Base-by-base conservation (phyloP, 2,329 filamentous ascomycete genomes). In the Saccharata proteae region DNA sequence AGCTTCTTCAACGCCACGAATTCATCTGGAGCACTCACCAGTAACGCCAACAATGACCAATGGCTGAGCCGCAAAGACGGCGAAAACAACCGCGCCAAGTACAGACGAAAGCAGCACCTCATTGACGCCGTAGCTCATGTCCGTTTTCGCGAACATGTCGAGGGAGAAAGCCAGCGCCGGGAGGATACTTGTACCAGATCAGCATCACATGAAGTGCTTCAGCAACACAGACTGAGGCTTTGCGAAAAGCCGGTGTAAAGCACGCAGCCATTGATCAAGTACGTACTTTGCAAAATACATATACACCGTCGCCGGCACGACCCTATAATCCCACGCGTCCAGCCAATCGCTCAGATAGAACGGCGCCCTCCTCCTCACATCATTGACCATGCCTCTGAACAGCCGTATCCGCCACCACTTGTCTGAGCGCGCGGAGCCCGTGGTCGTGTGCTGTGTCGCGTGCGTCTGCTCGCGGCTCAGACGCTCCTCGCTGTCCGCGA, bases 271-370 rank as follows among this genome's bases (percentile, higher is more conserved):
- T n/a, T 25, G n/a, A n/a, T n/a, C n/a, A n/a, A n/a, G n/a, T 40
- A 48, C 67, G 48, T 67, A 88, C 82, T 92, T 92, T 40, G 84
- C 83, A 67, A 92, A 93, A 61, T 90, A 93, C 81, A 92, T 93
- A 58, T 92, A 92, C 17, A 92, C 45, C 5, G 84, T 92, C 11
- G 82, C 82, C 1, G 84, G 84, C 22, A 93, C 69, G 24, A 93
- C 81, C 32, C 84, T 73, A 60, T 93, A 93, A 51, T 92, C 80
- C 81, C 81, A 90, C 2, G 84, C 84, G 61, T 93, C 84, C 12
- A 52, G 64, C 80, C 80, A 92, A 55, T 93, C 84, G 54, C 78
- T 86, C 57, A 61, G 64, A 49, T 90, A 93, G 51, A 69, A 92
- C 1, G 84, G 84, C 6, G 69, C 68, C 39, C 84, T 64, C 36